Conservation (phyloP, 225 moss, liverwort and hornwort species). For the Rhytidiadelphus loreus region DNA sequence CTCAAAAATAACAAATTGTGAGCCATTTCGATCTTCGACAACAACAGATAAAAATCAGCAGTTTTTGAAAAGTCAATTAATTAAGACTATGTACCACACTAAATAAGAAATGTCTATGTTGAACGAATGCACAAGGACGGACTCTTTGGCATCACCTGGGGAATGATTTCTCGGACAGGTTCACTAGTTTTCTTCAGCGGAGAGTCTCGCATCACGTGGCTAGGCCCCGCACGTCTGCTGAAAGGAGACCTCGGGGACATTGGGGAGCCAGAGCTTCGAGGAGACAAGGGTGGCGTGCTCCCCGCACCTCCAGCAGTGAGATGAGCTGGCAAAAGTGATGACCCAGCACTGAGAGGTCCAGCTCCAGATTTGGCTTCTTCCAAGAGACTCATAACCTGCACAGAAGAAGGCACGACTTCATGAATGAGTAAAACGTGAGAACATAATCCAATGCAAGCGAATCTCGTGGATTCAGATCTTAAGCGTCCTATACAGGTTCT, state of each 20-base stretch:
- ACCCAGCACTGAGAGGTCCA: conserved; percentile 28
- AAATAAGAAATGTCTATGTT: not conserved
- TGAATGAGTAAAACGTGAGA: not conserved
- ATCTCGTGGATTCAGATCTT: not conserved
- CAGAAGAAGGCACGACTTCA: not conserved
- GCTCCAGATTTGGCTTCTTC: conserved; percentile 88
- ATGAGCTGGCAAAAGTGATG: conserved; percentile 49
- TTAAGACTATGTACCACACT: not conserved
- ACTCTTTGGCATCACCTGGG: conserved; percentile 49
- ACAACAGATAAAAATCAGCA: not conserved
- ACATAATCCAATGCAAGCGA: not conserved
- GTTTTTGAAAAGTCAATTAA: not conserved
- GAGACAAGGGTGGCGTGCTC: conserved; percentile 91
- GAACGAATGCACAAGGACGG: not conserved
- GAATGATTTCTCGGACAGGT: conserved; percentile 79
- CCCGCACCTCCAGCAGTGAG: conserved; percentile 57
- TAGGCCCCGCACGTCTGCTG: conserved; percentile 75
- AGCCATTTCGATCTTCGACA: not conserved
- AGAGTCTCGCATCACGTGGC: conserved; percentile 61
- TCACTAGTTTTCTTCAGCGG: conserved; percentile 90
- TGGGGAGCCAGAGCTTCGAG: conserved; percentile 75
- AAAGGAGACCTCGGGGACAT: conserved; percentile 95
- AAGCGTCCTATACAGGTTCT: not conserved
- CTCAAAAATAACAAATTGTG: not conserved
- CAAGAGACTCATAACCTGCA: conserved; percentile 82